phyloP scores from a whole-genome alignment of 495 filamentous ascomycete species.

The Staphylotrichum tortipilum region DNA sequence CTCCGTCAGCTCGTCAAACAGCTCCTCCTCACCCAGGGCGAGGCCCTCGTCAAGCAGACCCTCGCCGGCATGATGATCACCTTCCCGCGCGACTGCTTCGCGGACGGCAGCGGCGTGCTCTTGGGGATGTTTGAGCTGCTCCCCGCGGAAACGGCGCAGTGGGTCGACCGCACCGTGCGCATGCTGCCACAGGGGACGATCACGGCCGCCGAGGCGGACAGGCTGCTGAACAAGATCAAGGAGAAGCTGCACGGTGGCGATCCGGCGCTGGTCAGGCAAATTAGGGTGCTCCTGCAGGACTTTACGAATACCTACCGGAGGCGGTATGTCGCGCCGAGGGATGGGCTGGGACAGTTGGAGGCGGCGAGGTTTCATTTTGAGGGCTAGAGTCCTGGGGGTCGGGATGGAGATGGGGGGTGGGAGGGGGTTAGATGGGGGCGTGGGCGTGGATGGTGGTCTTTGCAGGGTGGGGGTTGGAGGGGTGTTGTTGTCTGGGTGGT shows the following conservation, averaged over 20 bases:
- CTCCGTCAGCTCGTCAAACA: slow-evolving; percentile 63
- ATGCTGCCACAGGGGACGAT: slow-evolving; percentile 78
- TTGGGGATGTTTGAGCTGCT: slow-evolving; percentile 81
- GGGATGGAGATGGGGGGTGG: not conserved
- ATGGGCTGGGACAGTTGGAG: slow-evolving; percentile 78
- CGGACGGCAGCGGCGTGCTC: slow-evolving; percentile 86
- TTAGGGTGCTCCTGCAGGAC: slow-evolving; percentile 82
- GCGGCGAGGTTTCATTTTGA: slow-evolving; percentile 77
- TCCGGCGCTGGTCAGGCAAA: slow-evolving; percentile 52
- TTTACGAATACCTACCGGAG: slow-evolving; percentile 92
- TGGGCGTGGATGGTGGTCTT: no score
- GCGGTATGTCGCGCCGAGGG: slow-evolving; percentile 87
- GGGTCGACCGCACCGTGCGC: slow-evolving; percentile 73
- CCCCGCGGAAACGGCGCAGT: slow-evolving; percentile 63
- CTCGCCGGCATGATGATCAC: slow-evolving; percentile 98
- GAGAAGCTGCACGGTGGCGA: slow-evolving; percentile 63
- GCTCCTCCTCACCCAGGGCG: slow-evolving; percentile 63
- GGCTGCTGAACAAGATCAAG: slow-evolving; percentile 55
- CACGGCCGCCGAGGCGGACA: slow-evolving; percentile 50
- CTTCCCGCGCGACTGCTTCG: slow-evolving; percentile 89
- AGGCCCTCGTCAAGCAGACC: slow-evolving; percentile 71
- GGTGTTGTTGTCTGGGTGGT: no score
- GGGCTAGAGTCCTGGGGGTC: slow-evolving; percentile 35
- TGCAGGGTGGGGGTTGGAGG: no score
- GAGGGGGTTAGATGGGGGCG: no score